Percentiles rank a stretch among this genome's conserved stretches.
These are phyloP conservation scores for Blastocystis sp. DNA, from an alignment of 352 stramenopile species.

Conservation along the genomic window DNA sequence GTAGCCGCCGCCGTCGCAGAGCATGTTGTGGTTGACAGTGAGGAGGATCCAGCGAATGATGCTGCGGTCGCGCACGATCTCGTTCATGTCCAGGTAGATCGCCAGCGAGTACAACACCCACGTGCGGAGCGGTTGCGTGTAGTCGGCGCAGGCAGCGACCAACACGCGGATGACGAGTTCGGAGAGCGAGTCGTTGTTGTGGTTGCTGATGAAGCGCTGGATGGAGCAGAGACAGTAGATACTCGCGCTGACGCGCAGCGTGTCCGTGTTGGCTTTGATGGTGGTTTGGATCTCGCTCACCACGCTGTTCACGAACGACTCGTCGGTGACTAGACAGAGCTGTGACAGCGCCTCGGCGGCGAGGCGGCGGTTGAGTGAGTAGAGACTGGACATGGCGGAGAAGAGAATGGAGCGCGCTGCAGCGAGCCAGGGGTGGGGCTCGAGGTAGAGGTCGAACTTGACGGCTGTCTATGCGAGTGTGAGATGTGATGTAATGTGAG, in stretches of 20 bases:
- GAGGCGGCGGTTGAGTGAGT: constrained; percentile 36
- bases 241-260: constrained; percentile 16
- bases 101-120: constrained; percentile 52
- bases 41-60: constrained; percentile 63
- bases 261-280: constrained; percentile 8
- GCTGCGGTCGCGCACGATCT: constrained; percentile 28
- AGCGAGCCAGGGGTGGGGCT: constrained; percentile 64
- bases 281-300: constrained; percentile 28
- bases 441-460: constrained; percentile 61
- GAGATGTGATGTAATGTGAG: background rate
- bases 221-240: constrained; percentile 61
- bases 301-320: constrained; percentile 39
- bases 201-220: constrained; percentile 36
- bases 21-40: constrained; percentile 50
- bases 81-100: constrained; percentile 40
- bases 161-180: constrained; percentile 41
- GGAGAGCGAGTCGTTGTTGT: constrained; percentile 16
- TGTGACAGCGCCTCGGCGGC: constrained; percentile 64
- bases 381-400: constrained; percentile 50
- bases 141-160: constrained; percentile 26
- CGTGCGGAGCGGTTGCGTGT: constrained; percentile 50
- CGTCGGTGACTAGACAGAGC: constrained; percentile 51
- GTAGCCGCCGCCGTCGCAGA: constrained; percentile 50
- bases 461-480: constrained; percentile 16
- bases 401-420: constrained; percentile 46